phyloP scores from a whole-genome alignment of 1,284 basidiomycete species.

The Apiotrichum laibachii region DNA sequence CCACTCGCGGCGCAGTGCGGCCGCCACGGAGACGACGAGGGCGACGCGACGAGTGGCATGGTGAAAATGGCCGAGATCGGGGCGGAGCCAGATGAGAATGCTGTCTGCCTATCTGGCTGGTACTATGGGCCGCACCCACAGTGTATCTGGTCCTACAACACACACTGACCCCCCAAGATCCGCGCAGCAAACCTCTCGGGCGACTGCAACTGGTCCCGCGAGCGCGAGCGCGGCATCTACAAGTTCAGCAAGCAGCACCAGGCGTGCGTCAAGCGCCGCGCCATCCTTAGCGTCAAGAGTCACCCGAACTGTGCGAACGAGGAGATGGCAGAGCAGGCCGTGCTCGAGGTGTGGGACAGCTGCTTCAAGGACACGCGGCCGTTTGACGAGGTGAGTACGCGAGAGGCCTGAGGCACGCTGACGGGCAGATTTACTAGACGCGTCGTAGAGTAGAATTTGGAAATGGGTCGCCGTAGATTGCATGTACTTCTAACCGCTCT shows the following conservation, averaged over 20 bases:
- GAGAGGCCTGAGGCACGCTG: not conserved
- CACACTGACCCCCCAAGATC: conserved; percentile 64
- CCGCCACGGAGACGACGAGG: no score
- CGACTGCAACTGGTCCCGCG: conserved; percentile 80
- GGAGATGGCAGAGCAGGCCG: conserved; percentile 76
- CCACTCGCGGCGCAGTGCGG: no score
- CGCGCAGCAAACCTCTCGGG: conserved; percentile 90
- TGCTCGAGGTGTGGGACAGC: conserved; percentile 95
- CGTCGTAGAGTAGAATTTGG: not conserved
- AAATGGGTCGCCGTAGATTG: not conserved
- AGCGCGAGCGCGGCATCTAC: conserved; percentile 69
- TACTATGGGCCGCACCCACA: no score
- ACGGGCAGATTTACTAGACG: conserved; percentile 19
- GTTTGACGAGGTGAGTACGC: conserved; percentile 77
- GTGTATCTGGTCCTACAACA: no score
- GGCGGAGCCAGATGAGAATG: no score
- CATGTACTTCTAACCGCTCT: conserved; percentile 11
- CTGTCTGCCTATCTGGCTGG: no score
- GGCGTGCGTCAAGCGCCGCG: conserved; percentile 83
- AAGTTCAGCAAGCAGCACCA: conserved; percentile 91
- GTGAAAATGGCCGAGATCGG: no score
- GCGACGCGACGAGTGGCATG: no score
- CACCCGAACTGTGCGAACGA: conserved; percentile 77
- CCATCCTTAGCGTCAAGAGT: conserved; percentile 72
- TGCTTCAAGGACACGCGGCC: conserved; percentile 94